Percentiles rank a stretch among this genome's conserved stretches.
These are phyloP conservation scores for Zelopaecilomyces penicillatus DNA, from an alignment of 2,329 filamentous ascomycete species.

Conservation along the genomic window DNA sequence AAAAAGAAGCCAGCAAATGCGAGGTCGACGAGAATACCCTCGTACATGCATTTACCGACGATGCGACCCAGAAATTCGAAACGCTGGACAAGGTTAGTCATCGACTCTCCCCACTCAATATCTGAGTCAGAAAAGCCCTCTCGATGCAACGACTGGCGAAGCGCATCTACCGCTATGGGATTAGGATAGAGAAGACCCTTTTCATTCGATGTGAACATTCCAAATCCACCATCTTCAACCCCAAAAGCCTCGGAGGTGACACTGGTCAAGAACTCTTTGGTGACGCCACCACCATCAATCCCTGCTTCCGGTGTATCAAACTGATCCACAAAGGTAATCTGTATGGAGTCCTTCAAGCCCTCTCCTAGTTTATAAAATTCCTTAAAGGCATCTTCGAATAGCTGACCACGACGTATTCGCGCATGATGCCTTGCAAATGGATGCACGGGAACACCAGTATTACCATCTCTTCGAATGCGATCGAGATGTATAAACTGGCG, in stretches of 20 bases:
- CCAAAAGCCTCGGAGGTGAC: constrained; percentile 80
- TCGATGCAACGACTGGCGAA: constrained; percentile 48
- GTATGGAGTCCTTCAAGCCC: constrained; percentile 85
- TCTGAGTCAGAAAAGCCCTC: constrained; percentile 44
- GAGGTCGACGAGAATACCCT: constrained; percentile 90
- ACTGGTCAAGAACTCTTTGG: constrained; percentile 91
- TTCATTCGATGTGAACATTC: constrained; percentile 75
- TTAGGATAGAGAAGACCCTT: constrained; percentile 86
- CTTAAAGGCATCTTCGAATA: constrained; percentile 80
- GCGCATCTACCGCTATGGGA: constrained; percentile 65
- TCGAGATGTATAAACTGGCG: constrained; percentile 85
- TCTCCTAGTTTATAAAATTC: constrained; percentile 77
- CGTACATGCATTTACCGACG: constrained; percentile 93
- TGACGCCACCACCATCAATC: constrained; percentile 94
- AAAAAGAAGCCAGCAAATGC: constrained; percentile 93
- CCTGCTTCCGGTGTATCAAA: constrained; percentile 83
- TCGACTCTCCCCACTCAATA: constrained; percentile 45
- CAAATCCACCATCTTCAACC: constrained; percentile 31
- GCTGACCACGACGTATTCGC: constrained; percentile 64
- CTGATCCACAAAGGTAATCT: constrained; percentile 91
- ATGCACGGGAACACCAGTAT: constrained; percentile 9
- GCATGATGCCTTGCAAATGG: constrained; percentile 60
- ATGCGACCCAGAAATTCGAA: constrained; percentile 92
- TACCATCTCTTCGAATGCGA: constrained; percentile 18
- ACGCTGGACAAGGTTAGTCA: constrained; percentile 56